Base-by-base conservation (phyloP, 441 rosid genomes). In the Gossypium schwendimanii region DNA sequence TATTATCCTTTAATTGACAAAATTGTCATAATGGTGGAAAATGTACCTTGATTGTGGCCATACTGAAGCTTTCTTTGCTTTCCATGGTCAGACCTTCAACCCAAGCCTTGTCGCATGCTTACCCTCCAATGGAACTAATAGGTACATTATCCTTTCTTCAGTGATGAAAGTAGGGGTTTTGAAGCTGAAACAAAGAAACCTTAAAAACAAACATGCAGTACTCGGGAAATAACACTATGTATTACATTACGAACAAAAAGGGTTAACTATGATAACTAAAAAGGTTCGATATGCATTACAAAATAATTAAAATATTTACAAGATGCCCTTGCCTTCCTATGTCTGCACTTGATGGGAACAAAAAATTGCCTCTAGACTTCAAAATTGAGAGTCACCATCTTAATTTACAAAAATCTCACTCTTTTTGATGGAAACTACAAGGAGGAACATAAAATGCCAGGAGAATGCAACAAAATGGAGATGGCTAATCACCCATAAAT, bases 401-500 rank as follows among this genome's bases (percentile, higher is more conserved):
- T 63, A 76, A 77, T 53, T 76, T 71, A 68, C 74, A 63, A 49
- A 39, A 21, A 39, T 72, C 78, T 28, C 31, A 17, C 4, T 68
- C 68, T 72, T 57, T 54, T 54, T 15, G 73, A 73, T 39, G 58
- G 20, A 69, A 49, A n/a, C 50, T 67, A 66, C 4, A 6, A 24
- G 49, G 54, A 20, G 62, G 71, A 70, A 66, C 24, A 41, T 28
- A 28, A 2, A 50, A 52, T 66, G 52, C 53, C 67, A 53, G 12
- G 65, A 63, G 53, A 72, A 63, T 18, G 20, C 12, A 41, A 11
- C 53, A 24, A 44, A 60, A 8, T 26, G 15, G 15, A 52, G 26
- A 68, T 10, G 71, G 71, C 45, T 26, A 17, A 28, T 68, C 73
- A 67, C 83, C 78, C 88, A 71, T 87, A 69, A 94, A 91, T 21